Conservation (phyloP, 805 yeast genomes). For the Saccharomycopsis sp. region DNA sequence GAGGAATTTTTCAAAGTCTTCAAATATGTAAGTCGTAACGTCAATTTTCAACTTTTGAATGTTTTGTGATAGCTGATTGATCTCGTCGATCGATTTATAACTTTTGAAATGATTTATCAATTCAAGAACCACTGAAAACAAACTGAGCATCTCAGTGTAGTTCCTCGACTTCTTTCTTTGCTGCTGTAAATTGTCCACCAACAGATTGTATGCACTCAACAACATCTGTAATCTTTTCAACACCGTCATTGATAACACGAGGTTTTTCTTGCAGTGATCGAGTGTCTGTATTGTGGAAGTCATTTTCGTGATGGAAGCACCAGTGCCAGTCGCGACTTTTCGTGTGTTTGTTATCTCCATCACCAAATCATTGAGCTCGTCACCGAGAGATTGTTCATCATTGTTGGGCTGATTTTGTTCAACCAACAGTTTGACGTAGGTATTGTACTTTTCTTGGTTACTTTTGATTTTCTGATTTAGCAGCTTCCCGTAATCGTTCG, state of each 20-base stretch:
- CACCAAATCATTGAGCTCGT: no score
- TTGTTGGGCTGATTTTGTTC: no score
- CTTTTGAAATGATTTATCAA: conserved; percentile 65
- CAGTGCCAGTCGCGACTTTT: conserved; percentile 44
- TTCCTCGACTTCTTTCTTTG: conserved; percentile 24
- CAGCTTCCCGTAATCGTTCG: conserved; percentile 40
- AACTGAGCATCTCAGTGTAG: conserved; percentile 47
- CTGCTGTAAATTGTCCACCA: conserved; percentile 24
- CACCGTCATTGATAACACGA: conserved; percentile 77
- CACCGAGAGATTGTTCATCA: no score
- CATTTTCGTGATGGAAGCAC: conserved; percentile 52
- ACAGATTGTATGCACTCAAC: conserved; percentile 59
- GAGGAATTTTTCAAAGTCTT: conserved; percentile 55
- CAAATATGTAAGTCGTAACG: conserved; percentile 59
- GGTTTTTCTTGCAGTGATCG: conserved; percentile 76
- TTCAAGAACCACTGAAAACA: conserved; percentile 65
- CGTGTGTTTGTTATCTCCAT: conserved; percentile 28
- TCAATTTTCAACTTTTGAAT: conserved; percentile 51
- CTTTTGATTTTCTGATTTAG: conserved; percentile 40
- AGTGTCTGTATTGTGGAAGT: conserved; percentile 70
- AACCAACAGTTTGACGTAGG: conserved; percentile 6
- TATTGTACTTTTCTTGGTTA: conserved; percentile 23
- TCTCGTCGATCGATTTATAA: conserved; percentile 75
- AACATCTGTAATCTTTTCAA: conserved; percentile 83
- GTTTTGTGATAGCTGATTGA: conserved; percentile 53